Base-by-base conservation (phyloP, 1,284 basidiomycete species). In the Cystobasidium sp. region DNA sequence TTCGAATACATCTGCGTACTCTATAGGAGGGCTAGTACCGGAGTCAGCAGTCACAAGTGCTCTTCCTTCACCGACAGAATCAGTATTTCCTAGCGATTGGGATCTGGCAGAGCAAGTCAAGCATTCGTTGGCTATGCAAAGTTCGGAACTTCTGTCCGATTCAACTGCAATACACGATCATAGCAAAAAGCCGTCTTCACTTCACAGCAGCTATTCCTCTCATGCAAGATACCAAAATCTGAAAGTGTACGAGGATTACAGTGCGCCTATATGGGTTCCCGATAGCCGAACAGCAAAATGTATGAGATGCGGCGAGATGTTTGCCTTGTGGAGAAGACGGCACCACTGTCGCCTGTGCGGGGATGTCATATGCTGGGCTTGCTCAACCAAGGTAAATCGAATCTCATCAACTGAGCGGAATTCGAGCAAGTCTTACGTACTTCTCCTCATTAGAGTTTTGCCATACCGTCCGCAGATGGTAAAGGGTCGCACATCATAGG, bases 281-380 rank as follows among this genome's bases (percentile, higher is more conserved):
- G 93, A 97, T 80, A 88, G 88, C 73, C 90, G 88, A 80, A 89
- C 91, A 8, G 87, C 88, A 75, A 86, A 86, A 55, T 97, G 94
- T 82, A 92, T 92, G 91, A 86, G 90, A 14, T 97, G 94, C 80
- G 87, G 87, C 12, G 84, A 87, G 66, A 79, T 85, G 24, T 97
- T 97, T 82, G 90, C 90, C 6, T 89, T 93, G 85, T 87, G 91
- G 81, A 85, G 92, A 75, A 84, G 94, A 77, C 86, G 91, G 78
- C 94, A 97, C 81, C 94, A 97, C 81, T 97, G 94, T 82, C 84
- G 94, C 69, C 83, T 97, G 10, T 97, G 94, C 81, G 94, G 94
- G 0, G 83, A 90, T 67, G 92, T 94, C 79, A 89, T 96, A 5
- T 97, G 94, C 82, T 88, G 88, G 43, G 81, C 83, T 1, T 97